These are phyloP conservation scores for Lachancea waltii DNA, from an alignment of 805 yeast species.

Conservation along the genomic window DNA sequence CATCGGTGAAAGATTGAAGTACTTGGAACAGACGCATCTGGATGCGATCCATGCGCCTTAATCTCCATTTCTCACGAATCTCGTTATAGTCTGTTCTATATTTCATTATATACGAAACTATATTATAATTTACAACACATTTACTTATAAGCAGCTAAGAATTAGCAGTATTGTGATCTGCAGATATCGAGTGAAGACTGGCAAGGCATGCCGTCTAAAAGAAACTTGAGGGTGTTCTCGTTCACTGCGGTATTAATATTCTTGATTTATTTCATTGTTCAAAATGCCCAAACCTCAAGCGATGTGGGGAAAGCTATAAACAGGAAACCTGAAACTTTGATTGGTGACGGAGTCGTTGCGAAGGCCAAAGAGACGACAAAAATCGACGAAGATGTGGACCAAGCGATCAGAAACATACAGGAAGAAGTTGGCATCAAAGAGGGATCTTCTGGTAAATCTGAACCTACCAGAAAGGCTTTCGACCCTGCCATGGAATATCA, in stretches of 20 bases:
- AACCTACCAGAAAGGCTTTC: conserved; percentile 32
- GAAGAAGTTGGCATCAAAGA: conserved; percentile 15
- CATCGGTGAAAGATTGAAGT: conserved; percentile 15
- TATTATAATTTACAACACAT: too few species aligned
- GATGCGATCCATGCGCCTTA: conserved; percentile 11
- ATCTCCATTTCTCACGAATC: not conserved
- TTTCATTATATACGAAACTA: conserved; percentile 1
- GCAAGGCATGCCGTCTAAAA: conserved; percentile 13
- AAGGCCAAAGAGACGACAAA: not conserved
- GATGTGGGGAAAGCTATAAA: too few species aligned
- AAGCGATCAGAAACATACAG: conserved; percentile 18
- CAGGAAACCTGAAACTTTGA: too few species aligned
- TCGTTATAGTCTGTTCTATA: not conserved
- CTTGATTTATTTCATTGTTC: conserved; percentile 25
- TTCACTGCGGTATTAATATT: conserved; percentile 22
- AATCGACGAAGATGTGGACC: conserved; percentile 12
- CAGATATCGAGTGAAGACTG: not conserved
- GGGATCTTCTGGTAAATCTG: too few species aligned
- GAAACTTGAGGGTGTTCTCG: conserved; percentile 24
- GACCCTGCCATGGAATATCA: conserved; percentile 49
- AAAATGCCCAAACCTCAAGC: conserved; percentile 19
- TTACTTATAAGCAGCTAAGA: too few species aligned
- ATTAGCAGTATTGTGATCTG: too few species aligned
- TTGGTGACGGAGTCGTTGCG: too few species aligned
- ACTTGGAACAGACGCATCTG: conserved; percentile 19